Conservation (phyloP, 768 basidiomycete genomes). For the Mycena epipterygia region DNA sequence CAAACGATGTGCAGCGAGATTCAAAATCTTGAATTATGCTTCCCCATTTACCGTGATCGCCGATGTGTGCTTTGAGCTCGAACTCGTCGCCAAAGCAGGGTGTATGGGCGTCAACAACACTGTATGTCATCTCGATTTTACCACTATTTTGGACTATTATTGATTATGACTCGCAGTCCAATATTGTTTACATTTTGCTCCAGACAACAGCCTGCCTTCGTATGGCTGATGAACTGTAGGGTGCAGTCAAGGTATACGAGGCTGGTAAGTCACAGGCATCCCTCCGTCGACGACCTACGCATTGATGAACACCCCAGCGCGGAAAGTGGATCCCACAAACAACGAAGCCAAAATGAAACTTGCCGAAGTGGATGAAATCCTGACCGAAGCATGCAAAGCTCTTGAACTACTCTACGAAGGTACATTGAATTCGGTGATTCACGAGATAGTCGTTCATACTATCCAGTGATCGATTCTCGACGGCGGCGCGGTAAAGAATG, state of each 20-base stretch:
- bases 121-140: conserved; percentile 52
- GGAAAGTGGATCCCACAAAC: conserved; percentile 78
- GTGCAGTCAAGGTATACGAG: conserved; percentile 86
- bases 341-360: conserved; percentile 91
- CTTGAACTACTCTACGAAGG: conserved; percentile 89
- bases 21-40: conserved; percentile 34
- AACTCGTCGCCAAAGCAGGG: conserved; percentile 83
- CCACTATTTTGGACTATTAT: too few species aligned
- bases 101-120: conserved; percentile 85
- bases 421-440: conserved; percentile 42
- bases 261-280: conserved; percentile 66
- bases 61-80: conserved; percentile 84
- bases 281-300: background rate
- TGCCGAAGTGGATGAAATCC: conserved; percentile 90
- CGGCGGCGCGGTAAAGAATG: conserved; percentile 57
- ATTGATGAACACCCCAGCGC: conserved; percentile 61
- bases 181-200: conserved; percentile 75
- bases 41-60: conserved; percentile 86
- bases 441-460: background rate
- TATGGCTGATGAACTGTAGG: conserved; percentile 80
- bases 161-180: conserved; percentile 65
- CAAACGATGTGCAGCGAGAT: too few species aligned
- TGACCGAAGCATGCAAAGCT: conserved; percentile 84
- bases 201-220: conserved; percentile 89
- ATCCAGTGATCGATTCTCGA: conserved; percentile 73